phyloP scores from a whole-genome alignment of 2,329 filamentous ascomycete genomes.

The Fusarium sp. region DNA sequence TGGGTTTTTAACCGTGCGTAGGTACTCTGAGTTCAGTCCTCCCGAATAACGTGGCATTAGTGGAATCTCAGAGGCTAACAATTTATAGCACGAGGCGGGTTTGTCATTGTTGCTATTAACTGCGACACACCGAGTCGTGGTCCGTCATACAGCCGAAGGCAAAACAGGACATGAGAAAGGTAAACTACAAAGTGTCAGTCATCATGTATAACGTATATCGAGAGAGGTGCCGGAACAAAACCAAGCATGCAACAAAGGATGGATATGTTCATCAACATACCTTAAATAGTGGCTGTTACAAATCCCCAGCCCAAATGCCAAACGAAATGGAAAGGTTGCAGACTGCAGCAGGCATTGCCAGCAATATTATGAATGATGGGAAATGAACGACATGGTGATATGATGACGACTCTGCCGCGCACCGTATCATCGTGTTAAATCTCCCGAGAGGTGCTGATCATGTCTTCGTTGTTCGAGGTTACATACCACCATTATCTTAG shows the following conservation, averaged over 20 bases:
- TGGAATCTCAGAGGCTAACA: conserved; percentile 3
- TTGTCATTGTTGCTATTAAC: neutral
- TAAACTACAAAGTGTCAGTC: neutral
- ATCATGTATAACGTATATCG: neutral
- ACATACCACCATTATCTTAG: conserved; percentile 21
- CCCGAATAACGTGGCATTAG: conserved; percentile 31
- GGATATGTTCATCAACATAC: neutral
- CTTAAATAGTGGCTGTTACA: neutral
- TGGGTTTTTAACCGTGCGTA: conserved; percentile 21
- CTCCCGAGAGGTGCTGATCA: conserved; percentile 30
- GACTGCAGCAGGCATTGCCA: conserved; percentile 17
- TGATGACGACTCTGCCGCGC: conserved; percentile 26
- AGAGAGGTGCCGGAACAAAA: neutral
- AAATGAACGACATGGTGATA: conserved; percentile 22
- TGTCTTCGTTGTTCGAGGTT: conserved; percentile 15
- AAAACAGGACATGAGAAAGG: neutral
- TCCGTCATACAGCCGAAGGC: neutral
- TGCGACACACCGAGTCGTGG: neutral
- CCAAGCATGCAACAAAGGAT: neutral
- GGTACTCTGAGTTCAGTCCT: conserved; percentile 8
- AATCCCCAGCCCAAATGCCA: neutral
- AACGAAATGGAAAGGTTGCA: conserved; percentile 15
- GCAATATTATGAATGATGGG: conserved; percentile 2
- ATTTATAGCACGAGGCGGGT: neutral
- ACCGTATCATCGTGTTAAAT: conserved; percentile 4